Percentiles rank a stretch among this genome's conserved stretches.
These are phyloP conservation scores for Cicer judaicum DNA, from an alignment of 306 rosid genomes.

Conservation along the genomic window DNA sequence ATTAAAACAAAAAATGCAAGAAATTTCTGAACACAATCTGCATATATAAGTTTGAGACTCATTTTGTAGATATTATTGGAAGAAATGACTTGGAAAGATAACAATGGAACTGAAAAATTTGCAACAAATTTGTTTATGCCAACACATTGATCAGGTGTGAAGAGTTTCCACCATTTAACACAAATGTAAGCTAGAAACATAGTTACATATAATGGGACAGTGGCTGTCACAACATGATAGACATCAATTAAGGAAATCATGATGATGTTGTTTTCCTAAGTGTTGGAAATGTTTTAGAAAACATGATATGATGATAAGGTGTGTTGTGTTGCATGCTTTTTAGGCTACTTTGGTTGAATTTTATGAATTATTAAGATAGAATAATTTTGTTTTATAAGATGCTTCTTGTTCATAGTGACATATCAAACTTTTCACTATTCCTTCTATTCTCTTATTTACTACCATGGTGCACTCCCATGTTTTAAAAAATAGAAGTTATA, in stretches of 20 bases:
- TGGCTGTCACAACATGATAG: conserved; percentile 81
- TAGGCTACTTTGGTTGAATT: conserved; percentile 55
- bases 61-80: conserved; percentile 76
- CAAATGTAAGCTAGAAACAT: conserved; percentile 86
- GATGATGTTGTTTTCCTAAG: conserved; percentile 33
- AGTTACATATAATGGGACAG: conserved; percentile 83
- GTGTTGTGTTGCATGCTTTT: conserved; percentile 49
- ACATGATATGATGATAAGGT: conserved; percentile 49
- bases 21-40: conserved; percentile 74
- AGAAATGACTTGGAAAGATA: conserved; percentile 87
- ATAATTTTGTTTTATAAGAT: conserved; percentile 58
- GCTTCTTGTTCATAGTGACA: conserved; percentile 61
- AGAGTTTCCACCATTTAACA: conserved; percentile 91
- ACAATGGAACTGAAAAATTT: conserved; percentile 84
- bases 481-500: too few species aligned
- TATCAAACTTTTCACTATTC: conserved; percentile 48
- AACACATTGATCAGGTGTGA: conserved; percentile 87
- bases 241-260: conserved; percentile 80
- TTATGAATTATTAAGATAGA: conserved; percentile 52
- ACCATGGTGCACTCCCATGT: too few species aligned
- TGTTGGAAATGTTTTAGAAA: conserved; percentile 37
- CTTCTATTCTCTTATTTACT: conserved; percentile 42
- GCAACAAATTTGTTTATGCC: conserved; percentile 97
- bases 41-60: conserved; percentile 70
- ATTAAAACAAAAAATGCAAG: conserved; percentile 59